phyloP scores from a whole-genome alignment of 768 basidiomycete species.

The Xerocomellus dryophilus region DNA sequence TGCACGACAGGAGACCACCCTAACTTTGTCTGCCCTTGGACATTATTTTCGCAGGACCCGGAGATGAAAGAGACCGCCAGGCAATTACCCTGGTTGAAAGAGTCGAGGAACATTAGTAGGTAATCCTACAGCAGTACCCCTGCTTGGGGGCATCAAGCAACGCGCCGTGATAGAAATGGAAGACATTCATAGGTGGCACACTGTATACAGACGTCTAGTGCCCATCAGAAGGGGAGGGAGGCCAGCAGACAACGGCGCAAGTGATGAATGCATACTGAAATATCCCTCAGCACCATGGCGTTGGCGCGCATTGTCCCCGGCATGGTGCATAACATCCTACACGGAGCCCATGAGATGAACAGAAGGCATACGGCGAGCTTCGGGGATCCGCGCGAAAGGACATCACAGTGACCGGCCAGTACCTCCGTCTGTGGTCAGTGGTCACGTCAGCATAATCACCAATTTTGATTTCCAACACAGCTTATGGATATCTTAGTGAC shows the following conservation, averaged over 20 bases:
- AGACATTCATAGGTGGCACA: constrained; percentile 15
- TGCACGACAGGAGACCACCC: constrained; percentile 13
- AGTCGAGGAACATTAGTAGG: constrained; percentile 4
- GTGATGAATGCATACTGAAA: constrained; percentile 7
- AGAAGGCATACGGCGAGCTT: constrained; percentile 5
- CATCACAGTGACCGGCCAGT: constrained; percentile 14
- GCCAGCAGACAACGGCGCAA: constrained; percentile 10
- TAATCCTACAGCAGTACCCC: constrained; percentile 6
- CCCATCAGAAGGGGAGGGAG: constrained; percentile 12
- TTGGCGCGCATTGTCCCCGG: neutral
- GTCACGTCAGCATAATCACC: constrained; percentile 19
- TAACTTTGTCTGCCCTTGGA: constrained; percentile 11
- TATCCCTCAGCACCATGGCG: constrained; percentile 1
- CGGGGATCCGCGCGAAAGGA: constrained; percentile 5
- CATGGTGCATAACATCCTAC: constrained; percentile 8
- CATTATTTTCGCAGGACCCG: constrained; percentile 17
- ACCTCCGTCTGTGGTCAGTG: constrained; percentile 4
- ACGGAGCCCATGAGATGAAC: constrained; percentile 9
- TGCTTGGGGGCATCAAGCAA: constrained; percentile 22
- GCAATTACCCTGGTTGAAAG: constrained; percentile 2
- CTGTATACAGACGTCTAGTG: constrained; percentile 6
- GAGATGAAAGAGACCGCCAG: constrained; percentile 23
- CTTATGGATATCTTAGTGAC: constrained; percentile 16
- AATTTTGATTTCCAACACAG: constrained; percentile 16
- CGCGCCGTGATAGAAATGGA: constrained; percentile 21